phyloP scores from a whole-genome alignment of 2,329 filamentous ascomycete genomes.

The Hyphodiscus sp. region DNA sequence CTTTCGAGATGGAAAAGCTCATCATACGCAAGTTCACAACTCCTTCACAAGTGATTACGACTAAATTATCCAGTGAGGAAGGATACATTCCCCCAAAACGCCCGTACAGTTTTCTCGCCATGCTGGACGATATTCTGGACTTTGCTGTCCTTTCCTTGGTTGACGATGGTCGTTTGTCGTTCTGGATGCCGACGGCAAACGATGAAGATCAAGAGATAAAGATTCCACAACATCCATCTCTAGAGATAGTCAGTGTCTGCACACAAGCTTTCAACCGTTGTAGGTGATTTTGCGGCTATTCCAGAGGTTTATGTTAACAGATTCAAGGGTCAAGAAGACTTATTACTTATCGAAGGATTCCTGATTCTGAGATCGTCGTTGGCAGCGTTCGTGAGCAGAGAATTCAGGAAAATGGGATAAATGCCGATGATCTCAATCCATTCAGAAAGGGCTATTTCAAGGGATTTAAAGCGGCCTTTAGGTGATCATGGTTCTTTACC shows the following conservation, averaged over 20 bases:
- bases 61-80: conserved; percentile 38
- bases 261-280: conserved; percentile 88
- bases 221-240: conserved; percentile 67
- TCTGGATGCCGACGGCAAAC: conserved; percentile 96
- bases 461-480: conserved; percentile 31
- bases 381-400: conserved; percentile 22
- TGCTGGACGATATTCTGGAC: conserved; percentile 82
- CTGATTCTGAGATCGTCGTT: conserved; percentile 47
- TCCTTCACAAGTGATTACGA: too few relatives aligned
- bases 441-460: conserved; percentile 51
- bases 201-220: conserved; percentile 70
- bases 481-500: conserved; percentile 5
- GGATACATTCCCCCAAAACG: conserved; percentile 82
- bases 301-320: conserved; percentile 10
- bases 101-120: conserved; percentile 84
- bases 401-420: conserved; percentile 37
- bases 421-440: conserved; percentile 60
- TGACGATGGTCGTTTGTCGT: conserved; percentile 70
- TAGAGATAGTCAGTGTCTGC: conserved; percentile 70
- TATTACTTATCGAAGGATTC: conserved; percentile 74
- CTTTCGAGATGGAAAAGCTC: conserved; percentile 61
- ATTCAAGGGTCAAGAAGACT: conserved; percentile 73
- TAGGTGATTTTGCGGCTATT: conserved; percentile 33
- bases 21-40: conserved; percentile 51
- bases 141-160: conserved; percentile 76